Conservation (phyloP, 2,329 filamentous ascomycete genomes). For the Pseudocercospora cruenta region DNA sequence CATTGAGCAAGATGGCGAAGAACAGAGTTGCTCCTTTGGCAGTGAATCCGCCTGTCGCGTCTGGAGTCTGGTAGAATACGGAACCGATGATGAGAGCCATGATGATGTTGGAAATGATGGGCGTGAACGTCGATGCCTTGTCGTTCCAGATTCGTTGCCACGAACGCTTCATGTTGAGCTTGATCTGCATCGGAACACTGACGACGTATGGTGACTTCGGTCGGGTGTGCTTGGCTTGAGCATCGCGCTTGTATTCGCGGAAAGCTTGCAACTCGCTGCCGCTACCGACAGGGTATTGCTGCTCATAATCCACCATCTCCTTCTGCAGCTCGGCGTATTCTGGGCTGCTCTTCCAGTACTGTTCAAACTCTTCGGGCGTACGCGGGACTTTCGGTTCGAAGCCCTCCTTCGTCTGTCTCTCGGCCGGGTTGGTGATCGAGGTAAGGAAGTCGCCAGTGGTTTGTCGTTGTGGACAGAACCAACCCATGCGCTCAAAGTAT, state of each 20-base stretch:
- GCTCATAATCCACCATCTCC: slow-evolving; percentile 58
- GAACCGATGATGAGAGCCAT: slow-evolving; percentile 65
- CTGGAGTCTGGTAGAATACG: slow-evolving; percentile 59
- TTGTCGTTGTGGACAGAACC: slow-evolving; percentile 67
- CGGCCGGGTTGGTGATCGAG: slow-evolving; percentile 66
- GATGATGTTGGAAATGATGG: slow-evolving; percentile 54
- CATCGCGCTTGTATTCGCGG: slow-evolving; percentile 53
- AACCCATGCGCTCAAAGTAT: slow-evolving; percentile 72
- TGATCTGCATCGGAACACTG: slow-evolving; percentile 58
- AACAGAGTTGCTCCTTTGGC: slow-evolving; percentile 62
- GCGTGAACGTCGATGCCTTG: slow-evolving; percentile 52
- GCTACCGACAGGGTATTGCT: slow-evolving; percentile 49
- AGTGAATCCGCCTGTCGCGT: slow-evolving; percentile 58
- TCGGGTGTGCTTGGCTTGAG: slow-evolving; percentile 59
- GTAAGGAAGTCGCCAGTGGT: slow-evolving; percentile 73
- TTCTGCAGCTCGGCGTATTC: slow-evolving; percentile 49
- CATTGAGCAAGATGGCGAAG: slow-evolving; percentile 64
- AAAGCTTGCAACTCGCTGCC: slow-evolving; percentile 48
- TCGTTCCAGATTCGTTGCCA: slow-evolving; percentile 60
- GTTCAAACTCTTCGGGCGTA: slow-evolving; percentile 70
- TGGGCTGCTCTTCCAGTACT: slow-evolving; percentile 52
- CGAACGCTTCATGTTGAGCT: slow-evolving; percentile 54
- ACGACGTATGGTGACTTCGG: slow-evolving; percentile 63
- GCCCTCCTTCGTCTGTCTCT: slow-evolving; percentile 60
- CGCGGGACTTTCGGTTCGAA: slow-evolving; percentile 66